Evolutionary conservation across 78 protist genomes (phyloP), one percentile per base, ranked within the genome.

Genomic region (Speleostelium caveatum): DNA sequence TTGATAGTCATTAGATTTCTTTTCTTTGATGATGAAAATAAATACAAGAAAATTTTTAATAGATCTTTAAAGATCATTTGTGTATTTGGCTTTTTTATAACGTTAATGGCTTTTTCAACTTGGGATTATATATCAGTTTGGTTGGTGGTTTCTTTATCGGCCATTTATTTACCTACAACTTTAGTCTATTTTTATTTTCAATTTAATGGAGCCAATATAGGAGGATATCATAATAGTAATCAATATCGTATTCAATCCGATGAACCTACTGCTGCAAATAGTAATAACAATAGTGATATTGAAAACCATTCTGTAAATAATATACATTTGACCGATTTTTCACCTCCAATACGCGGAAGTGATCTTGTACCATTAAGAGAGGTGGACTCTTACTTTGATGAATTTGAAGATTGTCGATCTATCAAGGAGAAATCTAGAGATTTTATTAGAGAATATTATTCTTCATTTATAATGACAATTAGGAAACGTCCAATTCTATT

Each of bases 61-160:
- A 2, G 26, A 0, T 32, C 24, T 60, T 59, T 42, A 33, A n/a
- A 22, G 16, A 36, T 36, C 60, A 14, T 60, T 55, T 62, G 22
- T 38, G 24, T 69, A 1, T 16, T 67, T 32, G 65, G 75, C 0
- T 30, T 58, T n/a, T 17, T 36, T 19, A 51, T 83, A 19, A 33
- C 59, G 1, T 1, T 83, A 6, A 19, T 67, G n/a, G 39, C 91
- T 10, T 39, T 69, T 38, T 69, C 80, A 42, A 49, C 78, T 33
- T 83, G 91, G 79, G 45, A 67, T 24, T 83, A 69, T 83, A 16
- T 83, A 22, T 22, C 56, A 10, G 68, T 83, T 21, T 42, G 41
- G 19, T 10, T 71, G n/a, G 53, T 72, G 4, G 22, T 74, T 0
- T 12, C 12, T 17, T 53, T 39, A 53, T 24, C 53, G 0, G 4